phyloP scores from a whole-genome alignment of 2,329 filamentous ascomycete species.

The Decorospora gaudefroyi region DNA sequence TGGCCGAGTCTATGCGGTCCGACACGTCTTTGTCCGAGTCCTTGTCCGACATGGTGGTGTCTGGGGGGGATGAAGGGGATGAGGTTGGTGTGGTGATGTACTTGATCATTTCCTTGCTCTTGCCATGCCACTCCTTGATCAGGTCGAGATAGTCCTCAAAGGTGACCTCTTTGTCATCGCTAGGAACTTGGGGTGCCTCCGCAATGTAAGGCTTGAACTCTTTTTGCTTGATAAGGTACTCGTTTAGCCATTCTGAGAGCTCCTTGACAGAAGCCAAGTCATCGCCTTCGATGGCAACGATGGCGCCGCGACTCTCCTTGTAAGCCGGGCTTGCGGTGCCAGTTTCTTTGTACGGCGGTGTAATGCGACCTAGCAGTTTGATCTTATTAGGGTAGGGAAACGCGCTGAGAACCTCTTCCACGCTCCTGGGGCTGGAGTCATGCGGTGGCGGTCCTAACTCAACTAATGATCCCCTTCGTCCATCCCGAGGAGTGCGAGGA shows the following conservation, averaged over 20 bases:
- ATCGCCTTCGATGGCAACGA: constrained; percentile 83
- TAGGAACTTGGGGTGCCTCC: constrained; percentile 53
- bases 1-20: constrained; percentile 27
- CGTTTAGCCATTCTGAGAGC: constrained; percentile 67
- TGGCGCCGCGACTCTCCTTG: constrained; percentile 65
- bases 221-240: constrained; percentile 57
- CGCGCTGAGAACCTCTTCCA: constrained; percentile 74
- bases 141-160: constrained; percentile 65
- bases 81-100: constrained; percentile 53
- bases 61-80: constrained; percentile 2
- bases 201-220: constrained; percentile 58
- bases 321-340: constrained; percentile 31
- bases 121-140: constrained; percentile 74
- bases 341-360: constrained; percentile 62
- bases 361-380: constrained; percentile 73
- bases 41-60: constrained; percentile 18
- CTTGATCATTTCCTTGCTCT: constrained; percentile 70
- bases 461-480: constrained; percentile 19
- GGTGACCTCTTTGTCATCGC: constrained; percentile 41
- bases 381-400: constrained; percentile 78
- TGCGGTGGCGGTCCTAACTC: constrained; percentile 13
- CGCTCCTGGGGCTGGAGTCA: constrained; percentile 46
- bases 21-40: constrained; percentile 11
- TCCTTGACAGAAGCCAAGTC: constrained; percentile 65
- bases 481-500: constrained; percentile 41